Conservation (phyloP, 2,329 filamentous ascomycete genomes). For the Hirsutella minnesotensis region DNA sequence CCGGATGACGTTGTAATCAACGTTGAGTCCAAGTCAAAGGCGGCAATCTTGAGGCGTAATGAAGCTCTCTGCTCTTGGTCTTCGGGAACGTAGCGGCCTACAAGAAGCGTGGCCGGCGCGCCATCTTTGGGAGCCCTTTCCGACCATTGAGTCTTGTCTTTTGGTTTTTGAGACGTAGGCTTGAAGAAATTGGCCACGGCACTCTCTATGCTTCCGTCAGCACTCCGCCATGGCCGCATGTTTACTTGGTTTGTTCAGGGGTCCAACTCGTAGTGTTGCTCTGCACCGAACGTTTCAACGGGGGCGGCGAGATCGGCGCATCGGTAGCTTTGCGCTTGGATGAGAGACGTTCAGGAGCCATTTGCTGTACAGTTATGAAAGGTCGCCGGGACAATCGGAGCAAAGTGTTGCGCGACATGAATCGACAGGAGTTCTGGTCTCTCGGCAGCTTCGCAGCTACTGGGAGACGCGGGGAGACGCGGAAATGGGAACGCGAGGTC, state of each 20-base stretch:
- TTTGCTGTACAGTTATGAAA: constrained; percentile 3
- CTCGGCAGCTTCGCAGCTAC: not conserved
- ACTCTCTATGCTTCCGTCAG: constrained; percentile 34
- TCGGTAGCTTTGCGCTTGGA: constrained; percentile 25
- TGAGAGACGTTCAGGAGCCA: constrained; percentile 13
- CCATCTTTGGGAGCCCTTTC: constrained; percentile 43
- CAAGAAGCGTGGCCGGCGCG: constrained; percentile 49
- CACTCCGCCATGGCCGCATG: not conserved
- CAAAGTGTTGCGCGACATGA: no score
- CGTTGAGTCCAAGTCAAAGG: constrained; percentile 77
- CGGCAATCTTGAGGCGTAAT: constrained; percentile 48
- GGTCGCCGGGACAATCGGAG: not conserved
- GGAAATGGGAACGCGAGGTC: constrained; percentile 15
- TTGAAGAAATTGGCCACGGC: constrained; percentile 81
- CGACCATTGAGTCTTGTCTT: constrained; percentile 62
- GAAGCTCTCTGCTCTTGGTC: constrained; percentile 14
- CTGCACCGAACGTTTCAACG: constrained; percentile 38
- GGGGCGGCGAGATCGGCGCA: constrained; percentile 39
- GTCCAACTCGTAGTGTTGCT: constrained; percentile 36
- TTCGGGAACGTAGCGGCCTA: constrained; percentile 56
- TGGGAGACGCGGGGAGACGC: constrained; percentile 3
- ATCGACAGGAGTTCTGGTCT: not conserved
- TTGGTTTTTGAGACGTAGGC: constrained; percentile 71
- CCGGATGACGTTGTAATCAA: constrained; percentile 71
- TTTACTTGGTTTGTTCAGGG: not conserved